Percentiles rank a stretch among this genome's conserved stretches.
Conservation (phyloP, 768 basidiomycete genomes). For the Scleroderma citrinum region DNA sequence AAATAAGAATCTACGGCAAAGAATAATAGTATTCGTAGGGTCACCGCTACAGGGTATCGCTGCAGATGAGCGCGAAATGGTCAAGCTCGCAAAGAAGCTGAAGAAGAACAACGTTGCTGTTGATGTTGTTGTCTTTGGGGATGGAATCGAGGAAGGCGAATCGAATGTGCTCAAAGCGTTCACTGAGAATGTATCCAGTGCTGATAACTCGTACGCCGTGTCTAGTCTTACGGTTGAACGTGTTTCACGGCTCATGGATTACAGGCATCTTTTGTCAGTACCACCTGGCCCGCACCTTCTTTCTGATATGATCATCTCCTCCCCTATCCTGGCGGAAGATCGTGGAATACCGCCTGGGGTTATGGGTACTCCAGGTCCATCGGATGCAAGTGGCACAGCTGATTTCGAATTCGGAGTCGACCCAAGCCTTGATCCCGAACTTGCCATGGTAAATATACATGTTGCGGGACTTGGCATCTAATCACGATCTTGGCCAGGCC, state of each 20-base stretch:
- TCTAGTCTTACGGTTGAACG: neutral
- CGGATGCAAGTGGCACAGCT: conserved; percentile 42
- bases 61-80: conserved; percentile 73
- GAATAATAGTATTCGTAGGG: conserved; percentile 90
- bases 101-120: conserved; percentile 99
- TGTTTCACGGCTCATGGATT: neutral
- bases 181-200: conserved; percentile 72
- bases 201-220: conserved; percentile 77
- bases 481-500: conserved; percentile 46
- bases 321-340: conserved; percentile 77
- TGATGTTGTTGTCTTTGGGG: conserved; percentile 87
- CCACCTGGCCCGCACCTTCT: conserved; percentile 75
- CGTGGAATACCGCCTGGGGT: conserved; percentile 63
- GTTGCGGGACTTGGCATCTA: neutral
- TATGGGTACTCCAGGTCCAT: conserved; percentile 44
- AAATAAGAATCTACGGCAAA: conserved; percentile 96
- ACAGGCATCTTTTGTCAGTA: conserved; percentile 75
- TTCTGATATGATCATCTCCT: conserved; percentile 76
- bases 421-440: conserved; percentile 91
- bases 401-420: conserved; percentile 89
- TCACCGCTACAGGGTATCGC: conserved; percentile 73
- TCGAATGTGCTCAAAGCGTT: conserved; percentile 72
- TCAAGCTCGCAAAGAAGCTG: conserved; percentile 90
- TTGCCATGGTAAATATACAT: conserved; percentile 74
- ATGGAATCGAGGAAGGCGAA: conserved; percentile 70